Evolutionary conservation across 1,284 basidiomycete species (phyloP).

Genomic region (Phylloporus gajari): DNA sequence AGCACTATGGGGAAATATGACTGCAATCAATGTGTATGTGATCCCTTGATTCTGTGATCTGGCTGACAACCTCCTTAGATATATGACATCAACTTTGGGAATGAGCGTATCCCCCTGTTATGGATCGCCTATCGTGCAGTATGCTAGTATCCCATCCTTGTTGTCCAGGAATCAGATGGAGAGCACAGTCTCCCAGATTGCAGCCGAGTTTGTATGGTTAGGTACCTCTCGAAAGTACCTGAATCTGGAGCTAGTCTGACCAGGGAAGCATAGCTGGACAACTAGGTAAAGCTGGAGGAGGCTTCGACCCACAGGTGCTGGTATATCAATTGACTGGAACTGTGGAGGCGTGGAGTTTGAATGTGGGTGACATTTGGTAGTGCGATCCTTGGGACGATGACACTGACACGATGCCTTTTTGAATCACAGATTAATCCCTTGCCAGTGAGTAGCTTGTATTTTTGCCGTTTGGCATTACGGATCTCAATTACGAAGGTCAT

Average conservation of each 20-base stretch:
- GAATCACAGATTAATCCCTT: background rate
- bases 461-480: too few relatives aligned
- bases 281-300: background rate
- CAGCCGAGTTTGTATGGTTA: constrained; percentile 5
- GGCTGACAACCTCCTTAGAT: background rate
- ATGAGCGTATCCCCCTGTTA: background rate
- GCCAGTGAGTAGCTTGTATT: background rate
- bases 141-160: background rate
- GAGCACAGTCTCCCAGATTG: background rate
- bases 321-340: too few relatives aligned
- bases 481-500: too few relatives aligned
- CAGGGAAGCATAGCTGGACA: constrained; percentile 4
- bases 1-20: background rate
- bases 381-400: background rate
- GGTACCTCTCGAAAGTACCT: background rate
- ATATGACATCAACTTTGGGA: background rate
- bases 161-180: background rate
- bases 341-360: too few relatives aligned
- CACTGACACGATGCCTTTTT: background rate
- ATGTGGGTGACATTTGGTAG: too few relatives aligned
- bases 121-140: background rate
- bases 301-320: too few relatives aligned
- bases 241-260: too few relatives aligned
- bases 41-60: too few relatives aligned
- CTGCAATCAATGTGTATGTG: background rate